These are phyloP conservation scores for Ophiostoma australiae DNA, from an alignment of 2,329 filamentous ascomycete species.

Conservation along the genomic window DNA sequence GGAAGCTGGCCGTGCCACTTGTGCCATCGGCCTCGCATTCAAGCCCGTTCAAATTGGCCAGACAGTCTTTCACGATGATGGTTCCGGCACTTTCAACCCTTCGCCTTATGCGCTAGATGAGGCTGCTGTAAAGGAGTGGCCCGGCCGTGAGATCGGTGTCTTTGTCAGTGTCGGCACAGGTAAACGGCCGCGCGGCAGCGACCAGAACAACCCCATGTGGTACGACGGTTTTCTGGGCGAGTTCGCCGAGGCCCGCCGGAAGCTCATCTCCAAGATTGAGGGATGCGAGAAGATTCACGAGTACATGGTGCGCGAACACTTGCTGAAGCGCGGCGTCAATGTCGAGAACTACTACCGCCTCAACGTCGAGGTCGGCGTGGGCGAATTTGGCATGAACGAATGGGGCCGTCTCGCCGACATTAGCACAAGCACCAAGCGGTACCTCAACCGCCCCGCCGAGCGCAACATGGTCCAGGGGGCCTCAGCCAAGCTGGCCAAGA, in stretches of 20 bases:
- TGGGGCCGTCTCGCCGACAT: constrained; percentile 94
- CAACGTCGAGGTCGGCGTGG: constrained; percentile 95
- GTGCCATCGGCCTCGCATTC: constrained; percentile 84
- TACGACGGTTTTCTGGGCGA: constrained; percentile 91
- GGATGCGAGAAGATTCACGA: constrained; percentile 89
- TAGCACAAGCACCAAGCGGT: constrained; percentile 82
- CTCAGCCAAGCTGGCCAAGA: constrained; percentile 75
- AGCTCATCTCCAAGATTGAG: constrained; percentile 87
- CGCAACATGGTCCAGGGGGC: constrained; percentile 73
- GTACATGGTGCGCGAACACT: constrained; percentile 73
- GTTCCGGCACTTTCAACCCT: constrained; percentile 86
- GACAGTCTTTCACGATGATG: constrained; percentile 90
- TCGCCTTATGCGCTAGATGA: constrained; percentile 82
- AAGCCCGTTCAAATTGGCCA: constrained; percentile 94
- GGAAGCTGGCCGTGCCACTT: constrained; percentile 94
- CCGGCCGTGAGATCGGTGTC: constrained; percentile 83
- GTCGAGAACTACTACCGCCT: constrained; percentile 89
- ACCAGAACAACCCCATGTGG: constrained; percentile 73
- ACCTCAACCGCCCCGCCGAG: constrained; percentile 67
- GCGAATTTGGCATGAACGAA: constrained; percentile 98
- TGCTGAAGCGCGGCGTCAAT: constrained; percentile 72
- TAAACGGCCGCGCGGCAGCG: constrained; percentile 62
- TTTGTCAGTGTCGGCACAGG: constrained; percentile 95
- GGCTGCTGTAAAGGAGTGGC: constrained; percentile 89
- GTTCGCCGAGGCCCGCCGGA: constrained; percentile 82